phyloP scores from a whole-genome alignment of 345 rosid species.

The Brassica nigra region DNA sequence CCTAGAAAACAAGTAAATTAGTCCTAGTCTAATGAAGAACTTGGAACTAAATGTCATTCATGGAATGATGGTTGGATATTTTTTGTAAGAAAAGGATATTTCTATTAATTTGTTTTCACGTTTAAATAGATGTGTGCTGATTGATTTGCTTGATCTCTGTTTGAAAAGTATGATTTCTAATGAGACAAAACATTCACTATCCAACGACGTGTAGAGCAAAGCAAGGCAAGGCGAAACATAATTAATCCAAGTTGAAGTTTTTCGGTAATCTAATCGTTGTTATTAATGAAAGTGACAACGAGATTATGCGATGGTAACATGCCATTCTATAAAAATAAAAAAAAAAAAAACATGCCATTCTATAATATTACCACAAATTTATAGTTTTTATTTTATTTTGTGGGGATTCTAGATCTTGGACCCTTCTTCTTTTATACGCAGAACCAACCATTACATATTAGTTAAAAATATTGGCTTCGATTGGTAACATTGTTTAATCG shows the following conservation, averaged over 20 bases:
- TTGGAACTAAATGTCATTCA: no score
- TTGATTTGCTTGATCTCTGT: neutral
- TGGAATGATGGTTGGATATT: no score
- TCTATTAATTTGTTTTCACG: neutral
- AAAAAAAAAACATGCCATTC: neutral
- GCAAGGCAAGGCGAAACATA: neutral
- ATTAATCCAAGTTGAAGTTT: neutral
- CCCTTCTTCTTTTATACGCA: neutral
- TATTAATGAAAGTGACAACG: neutral
- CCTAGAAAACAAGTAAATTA: no score
- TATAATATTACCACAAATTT: neutral
- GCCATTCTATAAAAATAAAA: neutral
- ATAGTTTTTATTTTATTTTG: neutral
- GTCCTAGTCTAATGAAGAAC: no score
- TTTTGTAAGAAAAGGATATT: neutral
- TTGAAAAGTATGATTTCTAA: neutral
- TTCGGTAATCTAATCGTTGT: neutral
- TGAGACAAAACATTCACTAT: slow-evolving; percentile 5
- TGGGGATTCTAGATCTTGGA: neutral
- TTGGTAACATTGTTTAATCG: no score
- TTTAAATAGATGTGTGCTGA: neutral
- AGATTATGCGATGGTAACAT: neutral
- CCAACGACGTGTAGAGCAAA: neutral
- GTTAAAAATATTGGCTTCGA: no score
- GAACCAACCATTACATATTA: neutral